Percentiles rank a stretch among this genome's conserved stretches.
These are phyloP conservation scores for Isoetes taiwanensis DNA, from an alignment of 75 land plant species.

Conservation along the genomic window DNA sequence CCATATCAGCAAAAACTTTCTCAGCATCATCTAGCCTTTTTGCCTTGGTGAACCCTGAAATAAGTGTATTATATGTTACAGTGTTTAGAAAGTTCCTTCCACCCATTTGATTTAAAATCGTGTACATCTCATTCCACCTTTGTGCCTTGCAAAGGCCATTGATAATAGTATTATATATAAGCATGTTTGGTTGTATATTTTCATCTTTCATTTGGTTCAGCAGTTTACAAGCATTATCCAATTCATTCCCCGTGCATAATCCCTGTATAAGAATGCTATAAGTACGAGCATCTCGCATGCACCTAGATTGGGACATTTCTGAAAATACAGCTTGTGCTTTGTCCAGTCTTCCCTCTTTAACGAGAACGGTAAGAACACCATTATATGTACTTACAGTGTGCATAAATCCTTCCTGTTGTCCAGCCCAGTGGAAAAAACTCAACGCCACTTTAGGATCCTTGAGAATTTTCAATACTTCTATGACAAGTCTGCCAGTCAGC, in stretches of 20 bases:
- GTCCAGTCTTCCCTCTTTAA: too few species aligned
- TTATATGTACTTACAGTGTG: slow-evolving; percentile 7
- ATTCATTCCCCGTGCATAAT: slow-evolving; percentile 18
- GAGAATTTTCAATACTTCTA: too few species aligned
- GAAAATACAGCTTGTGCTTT: too few species aligned
- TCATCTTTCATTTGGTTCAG: slow-evolving; percentile 38
- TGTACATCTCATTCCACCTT: too few species aligned
- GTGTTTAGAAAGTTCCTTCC: slow-evolving; percentile 42
- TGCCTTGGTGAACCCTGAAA: slow-evolving; percentile 31
- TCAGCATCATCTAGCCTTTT: slow-evolving; percentile 28
- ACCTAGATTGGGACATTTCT: too few species aligned
- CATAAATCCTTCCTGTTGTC: slow-evolving; percentile 9
- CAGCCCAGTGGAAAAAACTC: slow-evolving; percentile 16
- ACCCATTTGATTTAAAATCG: too few species aligned
- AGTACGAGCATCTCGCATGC: too few species aligned
- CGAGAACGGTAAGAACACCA: too few species aligned
- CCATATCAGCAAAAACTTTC: slow-evolving; percentile 42
- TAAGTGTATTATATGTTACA: slow-evolving; percentile 25
- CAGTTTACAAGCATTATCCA: slow-evolving; percentile 17
- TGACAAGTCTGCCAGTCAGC: too few species aligned
- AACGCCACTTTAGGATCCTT: too few species aligned
- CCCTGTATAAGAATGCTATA: slow-evolving; percentile 47
- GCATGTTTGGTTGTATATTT: too few species aligned
- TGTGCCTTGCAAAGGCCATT: slow-evolving; percentile 25
- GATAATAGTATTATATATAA: slow-evolving; percentile 37